Percentiles rank a stretch among this genome's conserved stretches.
Evolutionary conservation across 2,329 filamentous ascomycete genomes (phyloP).

Genomic region (Cercospora nicotianae): DNA sequence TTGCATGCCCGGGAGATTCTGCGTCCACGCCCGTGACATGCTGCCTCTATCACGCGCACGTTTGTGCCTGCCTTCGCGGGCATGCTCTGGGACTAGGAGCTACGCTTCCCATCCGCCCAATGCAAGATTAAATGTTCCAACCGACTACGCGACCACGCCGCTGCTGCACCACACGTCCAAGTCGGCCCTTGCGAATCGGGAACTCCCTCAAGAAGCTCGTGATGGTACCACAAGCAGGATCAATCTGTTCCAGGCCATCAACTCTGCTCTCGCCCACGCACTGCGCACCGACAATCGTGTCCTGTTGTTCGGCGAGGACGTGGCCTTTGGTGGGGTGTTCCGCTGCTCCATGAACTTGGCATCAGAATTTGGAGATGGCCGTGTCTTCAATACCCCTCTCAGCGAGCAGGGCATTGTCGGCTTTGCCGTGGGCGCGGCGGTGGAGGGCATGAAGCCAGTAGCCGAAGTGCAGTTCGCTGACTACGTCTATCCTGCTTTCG

Average conservation of each 20-base stretch:
- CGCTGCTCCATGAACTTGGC: constrained; percentile 81
- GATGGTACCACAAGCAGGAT: constrained; percentile 69
- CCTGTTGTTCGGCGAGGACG: constrained; percentile 92
- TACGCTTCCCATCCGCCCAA: constrained; percentile 54
- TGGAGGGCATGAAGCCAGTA: constrained; percentile 87
- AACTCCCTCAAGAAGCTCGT: constrained; percentile 57
- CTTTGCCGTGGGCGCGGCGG: constrained; percentile 86
- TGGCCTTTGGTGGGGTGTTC: constrained; percentile 96
- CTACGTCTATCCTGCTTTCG: constrained; percentile 89
- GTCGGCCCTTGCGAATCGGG: constrained; percentile 66
- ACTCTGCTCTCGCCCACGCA: constrained; percentile 80
- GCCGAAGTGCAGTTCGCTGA: constrained; percentile 97
- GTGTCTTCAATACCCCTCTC: constrained; percentile 95
- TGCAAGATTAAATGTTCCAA: constrained; percentile 74
- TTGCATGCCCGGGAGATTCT: not conserved
- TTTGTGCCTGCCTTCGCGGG: not conserved
- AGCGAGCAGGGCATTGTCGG: constrained; percentile 93
- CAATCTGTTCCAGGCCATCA: constrained; percentile 93
- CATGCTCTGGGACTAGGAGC: constrained; percentile 3
- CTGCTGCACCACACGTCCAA: constrained; percentile 79
- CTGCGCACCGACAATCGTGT: constrained; percentile 82
- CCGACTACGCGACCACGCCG: constrained; percentile 81
- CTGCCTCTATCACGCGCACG: not conserved
- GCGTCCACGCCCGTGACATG: not conserved
- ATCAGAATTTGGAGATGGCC: constrained; percentile 79